A percentile compares a stretch with the other conserved stretches of the same genome.
These are phyloP conservation scores for Grosmannia penicillata DNA, from an alignment of 2,329 filamentous ascomycete species.

Conservation along the genomic window DNA sequence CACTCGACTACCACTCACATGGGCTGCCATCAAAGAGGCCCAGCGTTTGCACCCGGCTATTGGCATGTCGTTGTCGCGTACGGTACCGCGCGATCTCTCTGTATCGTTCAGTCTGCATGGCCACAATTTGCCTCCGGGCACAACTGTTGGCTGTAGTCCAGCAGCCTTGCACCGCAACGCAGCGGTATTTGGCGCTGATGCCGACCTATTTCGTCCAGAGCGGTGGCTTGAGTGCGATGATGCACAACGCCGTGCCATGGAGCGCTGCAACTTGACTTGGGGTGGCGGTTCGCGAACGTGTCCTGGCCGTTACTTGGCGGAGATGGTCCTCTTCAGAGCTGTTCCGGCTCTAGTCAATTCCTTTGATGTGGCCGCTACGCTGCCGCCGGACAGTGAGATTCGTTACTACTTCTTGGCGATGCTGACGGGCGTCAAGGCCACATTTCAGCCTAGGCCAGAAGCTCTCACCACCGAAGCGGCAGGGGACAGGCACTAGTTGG, in stretches of 20 bases:
- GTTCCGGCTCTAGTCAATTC: conserved; percentile 24
- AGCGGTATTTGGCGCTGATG: conserved; percentile 31
- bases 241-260: conserved; percentile 21
- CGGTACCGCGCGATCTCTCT: conserved; percentile 20
- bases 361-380: conserved; percentile 27
- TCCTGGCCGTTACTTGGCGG: conserved; percentile 34
- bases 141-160: conserved; percentile 35
- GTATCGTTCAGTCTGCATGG: conserved; percentile 23
- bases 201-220: conserved; percentile 26
- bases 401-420: conserved; percentile 37
- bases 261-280: conserved; percentile 34
- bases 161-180: conserved; percentile 32
- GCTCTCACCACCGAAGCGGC: too few relatives aligned
- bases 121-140: conserved; percentile 25
- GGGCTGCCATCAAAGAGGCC: conserved; percentile 34
- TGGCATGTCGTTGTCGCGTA: conserved; percentile 34
- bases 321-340: conserved; percentile 31
- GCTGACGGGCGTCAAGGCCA: conserved; percentile 29
- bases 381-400: conserved; percentile 24
- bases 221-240: conserved; percentile 28
- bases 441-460: conserved; percentile 17
- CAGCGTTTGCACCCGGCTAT: conserved; percentile 36
- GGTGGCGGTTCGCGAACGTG: conserved; percentile 35
- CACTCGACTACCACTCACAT: conserved; percentile 18
- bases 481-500: too few relatives aligned